A percentile compares a stretch with the other conserved stretches of the same genome.
phyloP scores from a whole-genome alignment of 345 rosid genomes.

The Eucalyptus melliodora region DNA sequence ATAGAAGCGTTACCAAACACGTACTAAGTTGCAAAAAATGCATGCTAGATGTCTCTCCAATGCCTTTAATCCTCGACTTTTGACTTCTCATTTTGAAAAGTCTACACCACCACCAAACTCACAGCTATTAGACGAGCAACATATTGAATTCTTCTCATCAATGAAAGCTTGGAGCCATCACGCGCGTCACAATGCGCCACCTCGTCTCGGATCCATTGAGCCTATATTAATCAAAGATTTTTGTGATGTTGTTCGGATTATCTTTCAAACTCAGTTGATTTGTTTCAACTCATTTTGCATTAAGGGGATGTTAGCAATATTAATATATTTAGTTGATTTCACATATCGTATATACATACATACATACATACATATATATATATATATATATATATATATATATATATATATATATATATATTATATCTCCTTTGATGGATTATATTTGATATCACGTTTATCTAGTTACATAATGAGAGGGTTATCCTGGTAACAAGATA shows the following conservation, averaged over 20 bases:
- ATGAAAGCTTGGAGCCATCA: not conserved
- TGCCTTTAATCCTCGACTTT: not conserved
- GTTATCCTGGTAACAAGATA: not conserved
- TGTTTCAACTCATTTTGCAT: not conserved
- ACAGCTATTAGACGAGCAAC: not conserved
- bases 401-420: too few species aligned
- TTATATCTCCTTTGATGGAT: too few species aligned
- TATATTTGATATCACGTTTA: too few species aligned
- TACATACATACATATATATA: too few species aligned
- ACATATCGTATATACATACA: too few species aligned
- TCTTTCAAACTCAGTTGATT: too few species aligned
- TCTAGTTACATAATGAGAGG: not conserved
- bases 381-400: too few species aligned
- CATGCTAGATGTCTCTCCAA: accelerated
- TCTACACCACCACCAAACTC: not conserved
- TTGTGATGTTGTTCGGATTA: not conserved
- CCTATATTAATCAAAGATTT: too few species aligned
- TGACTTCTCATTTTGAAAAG: not conserved
- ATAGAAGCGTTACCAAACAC: too few species aligned
- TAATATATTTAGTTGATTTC: not conserved
- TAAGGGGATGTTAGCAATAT: not conserved
- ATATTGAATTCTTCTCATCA: not conserved
- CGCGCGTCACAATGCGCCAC: accelerated
- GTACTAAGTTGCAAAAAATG: too few species aligned
- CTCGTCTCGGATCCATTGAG: not conserved